Base-by-base conservation (phyloP, 495 filamentous ascomycete genomes). In the Penicillium subrubescens region DNA sequence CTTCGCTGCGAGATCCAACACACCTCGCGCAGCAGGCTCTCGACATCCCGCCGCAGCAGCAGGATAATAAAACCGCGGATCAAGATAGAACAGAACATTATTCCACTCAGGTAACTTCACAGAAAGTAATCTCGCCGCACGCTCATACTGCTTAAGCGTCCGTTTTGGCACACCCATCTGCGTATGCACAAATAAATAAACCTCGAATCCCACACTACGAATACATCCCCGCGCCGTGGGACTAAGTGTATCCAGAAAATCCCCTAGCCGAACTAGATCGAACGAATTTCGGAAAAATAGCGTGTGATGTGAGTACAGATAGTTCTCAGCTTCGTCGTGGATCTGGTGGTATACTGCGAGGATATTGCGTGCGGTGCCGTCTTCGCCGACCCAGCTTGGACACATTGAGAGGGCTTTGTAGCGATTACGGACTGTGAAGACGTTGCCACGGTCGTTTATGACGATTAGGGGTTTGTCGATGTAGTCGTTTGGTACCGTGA, bases 241-340 rank as follows among this genome's bases (percentile, higher is more conserved):
- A 54, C 75, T 77, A 0, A 81, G 63, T 4, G 75, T 80, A 37
- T 77, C 71, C 23, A 82, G 73, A 64, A 82, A 80, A 1, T 59
- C 66, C 3, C 61, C 73, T 2, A 79, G 57, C 0, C 68, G 75
- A 66, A 76, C 71, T 17, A 78, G 69, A 55, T 81, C 72, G 66
- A 82, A 78, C 1, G 74, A 69, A 59, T 81, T 76, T 29, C 69
- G 76, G 69, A 81, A 79, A 67, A 81, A 81, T 5, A 81, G 73
- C 21, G 77, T 81, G 64, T 80, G 67, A 2, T 63, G 62, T 17
- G 73, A 75, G 62, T 80, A 82, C 25, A 82, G 71, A 48, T 71
- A 72, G 61, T 76, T 68, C 61, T 79, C 77, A 43, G 77, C 72
- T 59, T 82, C 80, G 61, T 70, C 70, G 71, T 82, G 79, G 68